Evolutionary conservation across 108 stramenopile species (phyloP).

Genomic region (Pseudonitzschia pungens): DNA sequence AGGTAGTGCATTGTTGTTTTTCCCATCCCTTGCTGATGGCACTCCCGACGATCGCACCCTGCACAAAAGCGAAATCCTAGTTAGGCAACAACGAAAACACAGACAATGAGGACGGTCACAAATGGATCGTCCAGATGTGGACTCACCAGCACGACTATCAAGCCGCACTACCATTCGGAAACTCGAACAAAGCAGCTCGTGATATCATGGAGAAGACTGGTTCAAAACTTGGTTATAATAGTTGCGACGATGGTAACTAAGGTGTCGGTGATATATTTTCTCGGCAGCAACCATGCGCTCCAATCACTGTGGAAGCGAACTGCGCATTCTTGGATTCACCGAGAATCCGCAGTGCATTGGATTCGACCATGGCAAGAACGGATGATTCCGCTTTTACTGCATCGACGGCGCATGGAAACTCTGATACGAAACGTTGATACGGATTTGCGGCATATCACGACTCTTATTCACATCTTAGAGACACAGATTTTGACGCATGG

Average conservation of each 20-base stretch:
- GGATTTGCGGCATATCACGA: too few relatives aligned
- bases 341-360: too few relatives aligned
- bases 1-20: slow-evolving; percentile 72
- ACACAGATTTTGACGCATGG: too few relatives aligned
- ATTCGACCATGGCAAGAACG: not conserved
- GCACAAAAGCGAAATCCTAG: slow-evolving; percentile 64
- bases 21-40: slow-evolving; percentile 65
- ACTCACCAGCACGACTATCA: slow-evolving; percentile 59
- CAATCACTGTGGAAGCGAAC: too few relatives aligned
- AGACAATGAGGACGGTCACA: slow-evolving; percentile 41
- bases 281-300: too few relatives aligned
- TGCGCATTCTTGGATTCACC: too few relatives aligned
- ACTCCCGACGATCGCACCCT: slow-evolving; percentile 60
- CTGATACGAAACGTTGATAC: too few relatives aligned
- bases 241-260: too few relatives aligned
- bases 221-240: slow-evolving; percentile 23
- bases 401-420: too few relatives aligned
- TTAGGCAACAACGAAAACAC: not conserved
- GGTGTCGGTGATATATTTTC: too few relatives aligned
- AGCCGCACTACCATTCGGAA: slow-evolving; percentile 58
- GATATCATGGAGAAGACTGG: slow-evolving; percentile 29
- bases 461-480: too few relatives aligned
- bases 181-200: slow-evolving; percentile 53
- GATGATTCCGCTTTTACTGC: not conserved
- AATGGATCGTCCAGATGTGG: slow-evolving; percentile 82